Evolutionary conservation across 352 stramenopile genomes (phyloP).

Genomic region (Globisporangium middletonii): DNA sequence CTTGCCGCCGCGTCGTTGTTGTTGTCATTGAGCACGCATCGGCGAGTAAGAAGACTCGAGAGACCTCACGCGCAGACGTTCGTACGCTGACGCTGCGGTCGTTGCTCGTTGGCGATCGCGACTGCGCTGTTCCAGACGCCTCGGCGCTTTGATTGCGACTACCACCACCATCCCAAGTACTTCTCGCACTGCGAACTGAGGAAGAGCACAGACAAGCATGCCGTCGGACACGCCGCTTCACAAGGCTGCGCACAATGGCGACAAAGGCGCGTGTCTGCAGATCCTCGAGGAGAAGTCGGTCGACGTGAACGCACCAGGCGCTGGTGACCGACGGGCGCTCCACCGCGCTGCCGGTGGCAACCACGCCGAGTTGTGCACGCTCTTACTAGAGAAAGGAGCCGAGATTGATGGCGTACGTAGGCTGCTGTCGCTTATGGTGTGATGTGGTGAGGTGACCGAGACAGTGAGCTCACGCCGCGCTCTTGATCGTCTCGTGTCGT

Average conservation of each 20-base stretch:
- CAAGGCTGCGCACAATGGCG: constrained; percentile 88
- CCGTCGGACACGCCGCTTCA: constrained; percentile 87
- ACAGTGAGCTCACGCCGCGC: background rate
- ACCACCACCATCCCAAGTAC: no score
- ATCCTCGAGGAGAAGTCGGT: constrained; percentile 86
- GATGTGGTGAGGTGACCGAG: background rate
- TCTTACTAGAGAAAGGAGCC: constrained; percentile 82
- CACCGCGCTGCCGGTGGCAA: constrained; percentile 87
- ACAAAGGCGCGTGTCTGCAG: constrained; percentile 82
- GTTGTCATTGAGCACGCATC: no score
- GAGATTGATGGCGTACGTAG: constrained; percentile 75
- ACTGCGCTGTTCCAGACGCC: no score
- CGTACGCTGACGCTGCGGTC: no score
- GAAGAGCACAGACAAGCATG: constrained; percentile 29
- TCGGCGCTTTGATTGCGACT: no score
- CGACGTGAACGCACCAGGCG: constrained; percentile 83
- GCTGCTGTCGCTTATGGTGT: background rate
- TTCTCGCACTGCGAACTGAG: background rate
- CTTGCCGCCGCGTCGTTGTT: no score
- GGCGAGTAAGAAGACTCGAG: no score
- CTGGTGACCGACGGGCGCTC: constrained; percentile 80
- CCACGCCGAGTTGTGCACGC: constrained; percentile 83
- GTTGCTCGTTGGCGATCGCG: no score
- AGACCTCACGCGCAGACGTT: no score
- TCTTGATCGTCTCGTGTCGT: background rate